A percentile compares a stretch with the other conserved stretches of the same genome.
phyloP scores from a whole-genome alignment of 2,329 filamentous ascomycete species.

The Ascochyta pisi region DNA sequence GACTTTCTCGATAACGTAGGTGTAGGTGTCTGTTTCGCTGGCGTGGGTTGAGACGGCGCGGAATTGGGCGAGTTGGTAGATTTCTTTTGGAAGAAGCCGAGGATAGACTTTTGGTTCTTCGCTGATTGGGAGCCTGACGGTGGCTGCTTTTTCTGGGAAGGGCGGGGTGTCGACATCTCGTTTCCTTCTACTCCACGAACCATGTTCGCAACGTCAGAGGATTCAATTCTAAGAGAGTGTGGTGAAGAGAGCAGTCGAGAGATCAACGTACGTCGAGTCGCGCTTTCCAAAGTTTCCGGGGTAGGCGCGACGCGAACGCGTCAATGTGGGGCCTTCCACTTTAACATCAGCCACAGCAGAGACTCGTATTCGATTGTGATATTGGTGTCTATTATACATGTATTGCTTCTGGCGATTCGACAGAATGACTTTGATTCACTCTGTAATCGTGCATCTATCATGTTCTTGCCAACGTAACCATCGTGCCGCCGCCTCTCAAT shows the following conservation, averaged over 20 bases:
- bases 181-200: conserved; percentile 56
- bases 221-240: background rate
- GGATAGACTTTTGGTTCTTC: conserved; percentile 74
- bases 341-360: conserved; percentile 1
- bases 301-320: conserved; percentile 15
- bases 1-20: conserved; percentile 41
- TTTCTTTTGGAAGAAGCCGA: conserved; percentile 78
- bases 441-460: background rate
- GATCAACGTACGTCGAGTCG: background rate
- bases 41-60: conserved; percentile 40
- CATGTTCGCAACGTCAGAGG: conserved; percentile 37
- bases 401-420: background rate
- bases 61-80: conserved; percentile 57
- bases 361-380: background rate
- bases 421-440: background rate
- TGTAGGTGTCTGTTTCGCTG: conserved; percentile 34
- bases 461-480: background rate
- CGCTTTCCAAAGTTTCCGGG: conserved; percentile 9
- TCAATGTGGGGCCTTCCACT: conserved; percentile 5
- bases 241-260: background rate
- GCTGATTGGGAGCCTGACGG: conserved; percentile 55
- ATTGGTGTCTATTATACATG: background rate
- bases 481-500: background rate
- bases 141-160: conserved; percentile 56
- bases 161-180: conserved; percentile 53